A percentile compares a stretch with the other conserved stretches of the same genome.
Evolutionary conservation across 495 filamentous ascomycete species (phyloP).

Genomic region (Hapsidospora chrysogenum): DNA sequence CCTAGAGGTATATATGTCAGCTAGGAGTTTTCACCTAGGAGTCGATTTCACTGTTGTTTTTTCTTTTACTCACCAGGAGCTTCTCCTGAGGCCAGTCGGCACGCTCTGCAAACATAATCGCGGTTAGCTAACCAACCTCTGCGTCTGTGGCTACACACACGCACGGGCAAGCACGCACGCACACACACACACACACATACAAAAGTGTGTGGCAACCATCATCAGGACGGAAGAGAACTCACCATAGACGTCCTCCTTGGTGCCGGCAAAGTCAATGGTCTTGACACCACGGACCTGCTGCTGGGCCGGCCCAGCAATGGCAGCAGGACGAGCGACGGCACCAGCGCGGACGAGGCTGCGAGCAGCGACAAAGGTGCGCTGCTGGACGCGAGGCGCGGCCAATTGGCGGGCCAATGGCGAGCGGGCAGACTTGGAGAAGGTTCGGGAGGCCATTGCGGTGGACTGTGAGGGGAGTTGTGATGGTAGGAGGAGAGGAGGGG

Average conservation of each 20-base stretch:
- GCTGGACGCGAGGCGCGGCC: conserved; percentile 47
- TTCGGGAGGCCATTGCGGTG: conserved; percentile 70
- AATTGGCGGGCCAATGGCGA: conserved; percentile 55
- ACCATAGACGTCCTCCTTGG: conserved; percentile 87
- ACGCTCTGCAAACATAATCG: conserved; percentile 46
- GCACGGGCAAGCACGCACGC: too few species aligned
- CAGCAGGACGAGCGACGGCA: conserved; percentile 32
- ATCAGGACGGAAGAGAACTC: conserved; percentile 15
- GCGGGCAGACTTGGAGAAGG: conserved; percentile 68
- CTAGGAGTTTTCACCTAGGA: not conserved
- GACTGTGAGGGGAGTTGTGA: conserved; percentile 14
- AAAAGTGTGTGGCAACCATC: too few species aligned
- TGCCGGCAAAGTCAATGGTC: conserved; percentile 88
- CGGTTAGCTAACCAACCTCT: conserved; percentile 4
- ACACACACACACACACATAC: too few species aligned
- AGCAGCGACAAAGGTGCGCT: conserved; percentile 53
- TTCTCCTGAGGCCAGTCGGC: conserved; percentile 97
- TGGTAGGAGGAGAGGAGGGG: conserved; percentile 7
- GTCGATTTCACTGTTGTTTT: not conserved
- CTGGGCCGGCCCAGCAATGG: conserved; percentile 26
- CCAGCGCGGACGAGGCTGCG: conserved; percentile 39
- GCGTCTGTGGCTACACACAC: too few species aligned
- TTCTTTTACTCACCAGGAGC: conserved; percentile 53
- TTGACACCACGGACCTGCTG: conserved; percentile 65
- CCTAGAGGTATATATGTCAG: conserved; percentile 27